These are phyloP conservation scores for Panus rudis DNA, from an alignment of 768 basidiomycete species.

Conservation along the genomic window DNA sequence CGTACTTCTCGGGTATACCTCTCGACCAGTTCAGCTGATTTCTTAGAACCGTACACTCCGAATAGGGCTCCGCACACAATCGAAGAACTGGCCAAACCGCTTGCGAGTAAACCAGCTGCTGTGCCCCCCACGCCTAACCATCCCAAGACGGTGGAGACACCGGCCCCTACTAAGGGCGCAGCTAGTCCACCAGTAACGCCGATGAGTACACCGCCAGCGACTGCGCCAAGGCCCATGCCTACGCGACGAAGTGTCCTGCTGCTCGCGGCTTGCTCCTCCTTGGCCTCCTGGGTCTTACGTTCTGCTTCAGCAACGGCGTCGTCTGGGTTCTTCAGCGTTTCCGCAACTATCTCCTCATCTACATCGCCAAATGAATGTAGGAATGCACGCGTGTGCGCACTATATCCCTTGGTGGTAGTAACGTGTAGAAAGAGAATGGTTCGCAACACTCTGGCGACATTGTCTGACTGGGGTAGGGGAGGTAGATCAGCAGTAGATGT, in stretches of 20 bases:
- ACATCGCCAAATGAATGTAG: slow-evolving; percentile 31
- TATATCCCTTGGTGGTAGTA: slow-evolving; percentile 40
- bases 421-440: slow-evolving; percentile 45
- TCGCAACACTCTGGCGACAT: slow-evolving; percentile 39
- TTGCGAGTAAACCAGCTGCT: slow-evolving; percentile 41
- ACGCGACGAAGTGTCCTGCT: slow-evolving; percentile 35
- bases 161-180: slow-evolving; percentile 52
- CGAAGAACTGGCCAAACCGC: slow-evolving; percentile 46
- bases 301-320: slow-evolving; percentile 38
- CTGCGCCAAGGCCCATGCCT: slow-evolving; percentile 45
- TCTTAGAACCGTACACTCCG: slow-evolving; percentile 47
- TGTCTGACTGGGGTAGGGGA: slow-evolving; percentile 29
- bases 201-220: slow-evolving; percentile 48
- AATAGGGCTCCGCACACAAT: slow-evolving; percentile 53
- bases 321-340: slow-evolving; percentile 43
- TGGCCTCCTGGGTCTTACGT: slow-evolving; percentile 33
- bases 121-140: slow-evolving; percentile 50
- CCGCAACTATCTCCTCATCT: slow-evolving; percentile 38
- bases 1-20: slow-evolving; percentile 45
- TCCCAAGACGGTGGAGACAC: slow-evolving; percentile 39
- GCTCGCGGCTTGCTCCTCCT: slow-evolving; percentile 33
- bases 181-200: slow-evolving; percentile 56
- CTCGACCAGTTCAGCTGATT: slow-evolving; percentile 41
- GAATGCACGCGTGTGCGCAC: slow-evolving; percentile 43
- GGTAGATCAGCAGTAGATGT: slow-evolving; percentile 38